Conservation (phyloP, 2,329 filamentous ascomycete genomes). For the Aspergillus udagawae region DNA sequence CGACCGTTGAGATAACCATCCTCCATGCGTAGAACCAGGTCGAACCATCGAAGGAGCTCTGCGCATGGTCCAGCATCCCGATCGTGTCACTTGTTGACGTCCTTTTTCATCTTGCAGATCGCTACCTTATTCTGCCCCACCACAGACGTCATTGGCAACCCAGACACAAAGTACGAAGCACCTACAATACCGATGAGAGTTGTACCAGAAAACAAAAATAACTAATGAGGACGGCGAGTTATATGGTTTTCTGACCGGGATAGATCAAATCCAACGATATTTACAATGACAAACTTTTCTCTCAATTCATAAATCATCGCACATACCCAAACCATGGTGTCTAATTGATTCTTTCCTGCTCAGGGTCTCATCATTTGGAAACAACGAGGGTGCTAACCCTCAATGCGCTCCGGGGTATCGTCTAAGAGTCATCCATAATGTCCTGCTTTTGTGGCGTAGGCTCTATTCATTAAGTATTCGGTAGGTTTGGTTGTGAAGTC, state of each 20-base stretch:
- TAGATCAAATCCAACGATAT: neutral
- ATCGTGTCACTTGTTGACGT: neutral
- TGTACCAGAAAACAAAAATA: neutral
- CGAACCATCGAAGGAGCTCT: neutral
- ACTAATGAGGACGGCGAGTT: neutral
- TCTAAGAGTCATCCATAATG: slow-evolving; percentile 25
- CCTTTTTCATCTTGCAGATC: neutral
- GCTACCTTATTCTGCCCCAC: neutral
- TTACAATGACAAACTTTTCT: neutral
- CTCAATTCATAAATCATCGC: neutral
- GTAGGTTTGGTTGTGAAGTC: slow-evolving; percentile 8
- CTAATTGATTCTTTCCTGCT: neutral
- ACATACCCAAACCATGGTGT: neutral
- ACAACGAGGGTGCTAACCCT: neutral
- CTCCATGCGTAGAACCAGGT: neutral
- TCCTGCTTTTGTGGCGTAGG: slow-evolving; percentile 18
- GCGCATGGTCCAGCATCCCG: too few species aligned
- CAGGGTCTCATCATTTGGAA: slow-evolving; percentile 1
- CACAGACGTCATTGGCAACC: neutral
- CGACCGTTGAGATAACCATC: neutral
- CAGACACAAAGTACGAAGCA: too few species aligned
- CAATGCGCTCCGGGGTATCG: slow-evolving; percentile 24
- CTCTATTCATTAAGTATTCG: slow-evolving; percentile 27
- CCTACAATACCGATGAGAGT: too few species aligned
- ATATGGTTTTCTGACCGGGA: neutral